Evolutionary conservation across 106 monocot species (phyloP).

Genomic region (Triglochin maritima): DNA sequence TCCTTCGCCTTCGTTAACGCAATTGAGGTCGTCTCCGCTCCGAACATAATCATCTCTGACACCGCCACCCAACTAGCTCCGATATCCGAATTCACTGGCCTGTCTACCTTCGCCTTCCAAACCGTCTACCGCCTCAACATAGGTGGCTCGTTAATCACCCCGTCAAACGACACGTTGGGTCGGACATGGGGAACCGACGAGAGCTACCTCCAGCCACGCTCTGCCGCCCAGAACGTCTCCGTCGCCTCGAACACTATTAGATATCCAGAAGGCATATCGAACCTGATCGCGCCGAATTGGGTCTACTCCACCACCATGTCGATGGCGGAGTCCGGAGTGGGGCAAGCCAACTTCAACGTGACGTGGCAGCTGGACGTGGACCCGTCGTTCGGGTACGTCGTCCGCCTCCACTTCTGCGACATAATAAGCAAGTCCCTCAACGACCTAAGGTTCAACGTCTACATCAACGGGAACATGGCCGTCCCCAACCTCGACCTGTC

Average conservation of each 20-base stretch:
- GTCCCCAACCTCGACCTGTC: conserved; percentile 30
- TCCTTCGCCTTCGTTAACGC: conserved; percentile 68
- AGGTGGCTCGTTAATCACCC: conserved; percentile 46
- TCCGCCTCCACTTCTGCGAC: conserved; percentile 38
- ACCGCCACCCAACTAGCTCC: conserved; percentile 14
- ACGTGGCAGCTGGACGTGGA: conserved; percentile 27
- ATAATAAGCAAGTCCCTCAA: conserved; percentile 29
- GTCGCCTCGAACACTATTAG: conserved; percentile 3
- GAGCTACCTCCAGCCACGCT: conserved; percentile 12
- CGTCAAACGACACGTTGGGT: conserved; percentile 56
- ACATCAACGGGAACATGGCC: conserved; percentile 19
- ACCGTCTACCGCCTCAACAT: conserved; percentile 59
- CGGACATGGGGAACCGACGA: conserved; percentile 42
- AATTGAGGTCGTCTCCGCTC: conserved; percentile 77
- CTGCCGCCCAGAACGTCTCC: conserved; percentile 16
- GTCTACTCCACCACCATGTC: conserved; percentile 22
- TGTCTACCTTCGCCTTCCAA: conserved; percentile 37
- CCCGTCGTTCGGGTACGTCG: conserved; percentile 23
- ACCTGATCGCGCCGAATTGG: conserved; percentile 21
- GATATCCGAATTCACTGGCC: conserved; percentile 26
- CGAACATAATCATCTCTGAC: conserved; percentile 39
- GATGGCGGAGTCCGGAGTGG: conserved; percentile 18
- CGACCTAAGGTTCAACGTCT: conserved; percentile 35
- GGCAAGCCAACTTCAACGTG: conserved; percentile 17
- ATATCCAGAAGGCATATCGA: conserved; percentile 12